These are phyloP conservation scores for Halocafeteria seosinensis DNA, from an alignment of 108 stramenopile genomes.

Conservation along the genomic window DNA sequence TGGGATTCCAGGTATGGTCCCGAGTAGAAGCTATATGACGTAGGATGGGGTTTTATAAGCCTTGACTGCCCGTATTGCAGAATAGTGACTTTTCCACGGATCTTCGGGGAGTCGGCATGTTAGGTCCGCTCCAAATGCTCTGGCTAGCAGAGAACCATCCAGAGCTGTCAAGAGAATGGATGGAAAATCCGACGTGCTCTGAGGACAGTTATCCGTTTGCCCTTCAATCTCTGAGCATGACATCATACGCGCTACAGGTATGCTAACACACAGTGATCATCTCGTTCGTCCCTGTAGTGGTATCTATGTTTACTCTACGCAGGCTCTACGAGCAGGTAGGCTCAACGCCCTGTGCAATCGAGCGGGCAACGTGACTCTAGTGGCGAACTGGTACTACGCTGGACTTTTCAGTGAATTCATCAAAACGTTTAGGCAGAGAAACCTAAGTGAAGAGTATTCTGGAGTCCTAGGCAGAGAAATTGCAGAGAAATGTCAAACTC, in stretches of 20 bases:
- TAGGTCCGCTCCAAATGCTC: not conserved
- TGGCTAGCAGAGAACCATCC: not conserved
- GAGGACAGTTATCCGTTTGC: not conserved
- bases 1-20: too few relatives aligned
- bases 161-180: not conserved
- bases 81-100: not conserved
- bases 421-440: too few relatives aligned
- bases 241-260: not conserved
- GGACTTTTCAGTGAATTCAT: too few relatives aligned
- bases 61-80: too few relatives aligned
- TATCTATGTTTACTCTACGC: not conserved
- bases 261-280: too few relatives aligned
- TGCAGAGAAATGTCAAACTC: too few relatives aligned
- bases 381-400: too few relatives aligned
- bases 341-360: not conserved
- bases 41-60: too few relatives aligned
- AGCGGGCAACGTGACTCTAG: too few relatives aligned
- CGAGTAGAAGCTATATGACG: too few relatives aligned
- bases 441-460: too few relatives aligned
- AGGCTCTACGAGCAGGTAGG: not conserved
- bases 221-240: not conserved
- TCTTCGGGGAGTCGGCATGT: not conserved
- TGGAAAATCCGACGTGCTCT: not conserved
- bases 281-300: not conserved
- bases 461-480: too few relatives aligned